phyloP scores from a whole-genome alignment of 495 filamentous ascomycete species.

The Aeminium ludgeri region DNA sequence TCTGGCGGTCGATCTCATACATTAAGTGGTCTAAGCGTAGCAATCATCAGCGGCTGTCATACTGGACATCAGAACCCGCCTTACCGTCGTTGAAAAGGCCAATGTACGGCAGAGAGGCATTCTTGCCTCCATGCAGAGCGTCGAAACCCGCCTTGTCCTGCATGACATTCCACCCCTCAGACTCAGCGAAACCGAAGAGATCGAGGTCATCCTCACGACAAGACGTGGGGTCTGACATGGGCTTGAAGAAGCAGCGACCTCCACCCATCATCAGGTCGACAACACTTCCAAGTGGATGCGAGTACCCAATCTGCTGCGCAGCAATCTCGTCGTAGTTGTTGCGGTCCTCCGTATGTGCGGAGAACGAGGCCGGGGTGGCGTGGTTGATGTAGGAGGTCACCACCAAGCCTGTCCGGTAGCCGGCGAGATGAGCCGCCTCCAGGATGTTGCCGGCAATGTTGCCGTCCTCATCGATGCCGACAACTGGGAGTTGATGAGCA shows the following conservation, averaged over 20 bases:
- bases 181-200: conserved; percentile 18
- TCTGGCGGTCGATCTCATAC: conserved; percentile 23
- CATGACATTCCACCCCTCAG: conserved; percentile 22
- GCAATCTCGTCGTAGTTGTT: background rate
- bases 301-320: background rate
- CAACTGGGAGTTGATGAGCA: background rate
- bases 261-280: conserved; percentile 26
- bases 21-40: conserved; percentile 21
- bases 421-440: background rate
- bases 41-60: too few relatives aligned
- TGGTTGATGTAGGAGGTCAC: background rate
- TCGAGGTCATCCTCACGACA: conserved; percentile 24
- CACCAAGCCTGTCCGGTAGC: background rate
- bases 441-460: background rate
- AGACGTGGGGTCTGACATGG: conserved; percentile 15
- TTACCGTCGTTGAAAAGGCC: too few relatives aligned
- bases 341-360: background rate
- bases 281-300: background rate
- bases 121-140: background rate
- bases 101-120: background rate
- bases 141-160: conserved; percentile 21
- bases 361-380: background rate
- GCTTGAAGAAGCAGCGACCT: conserved; percentile 25
- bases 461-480: background rate
- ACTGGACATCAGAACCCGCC: too few relatives aligned